phyloP scores from a whole-genome alignment of 2,329 filamentous ascomycete genomes.

The Anisogramma anomala region DNA sequence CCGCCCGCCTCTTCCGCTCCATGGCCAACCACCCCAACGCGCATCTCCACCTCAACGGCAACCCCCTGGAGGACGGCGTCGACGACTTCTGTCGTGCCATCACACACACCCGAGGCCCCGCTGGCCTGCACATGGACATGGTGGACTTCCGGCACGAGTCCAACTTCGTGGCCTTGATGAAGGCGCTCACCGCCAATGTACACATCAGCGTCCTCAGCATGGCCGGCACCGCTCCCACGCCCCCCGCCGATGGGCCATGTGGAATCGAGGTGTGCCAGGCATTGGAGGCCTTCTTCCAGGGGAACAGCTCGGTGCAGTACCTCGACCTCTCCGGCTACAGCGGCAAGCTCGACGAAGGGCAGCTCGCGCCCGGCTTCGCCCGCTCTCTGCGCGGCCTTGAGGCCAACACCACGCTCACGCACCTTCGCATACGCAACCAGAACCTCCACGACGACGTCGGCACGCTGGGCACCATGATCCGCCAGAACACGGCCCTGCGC shows the following conservation, averaged over 20 bases:
- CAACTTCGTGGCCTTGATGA: conserved; percentile 40
- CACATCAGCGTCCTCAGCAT: conserved; percentile 42
- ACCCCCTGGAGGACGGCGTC: conserved; percentile 41
- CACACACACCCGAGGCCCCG: conserved; percentile 34
- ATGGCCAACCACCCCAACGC: conserved; percentile 37
- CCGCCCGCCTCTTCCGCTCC: conserved; percentile 38
- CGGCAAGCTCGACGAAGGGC: conserved; percentile 45
- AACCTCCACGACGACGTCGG: conserved; percentile 43
- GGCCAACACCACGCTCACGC: conserved; percentile 25
- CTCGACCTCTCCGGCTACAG: conserved; percentile 46
- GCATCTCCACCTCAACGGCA: conserved; percentile 38
- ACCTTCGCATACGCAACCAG: conserved; percentile 45
- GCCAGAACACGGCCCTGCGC: conserved; percentile 35
- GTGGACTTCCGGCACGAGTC: conserved; percentile 42
- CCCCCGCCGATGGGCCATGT: conserved; percentile 21
- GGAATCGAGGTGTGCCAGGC: conserved; percentile 36
- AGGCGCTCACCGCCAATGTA: conserved; percentile 37
- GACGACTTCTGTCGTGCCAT: conserved; percentile 39
- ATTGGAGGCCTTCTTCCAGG: conserved; percentile 38
- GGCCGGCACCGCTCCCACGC: conserved; percentile 40
- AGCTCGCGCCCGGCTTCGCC: conserved; percentile 42
- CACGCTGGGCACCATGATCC: conserved; percentile 36
- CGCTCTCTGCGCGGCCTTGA: conserved; percentile 29
- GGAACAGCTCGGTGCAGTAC: conserved; percentile 39
- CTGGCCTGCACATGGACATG: conserved; percentile 43